A percentile compares a stretch with the other conserved stretches of the same genome.
phyloP scores from a whole-genome alignment of 116 monocot genomes.

The Phalaenopsis hybrid region DNA sequence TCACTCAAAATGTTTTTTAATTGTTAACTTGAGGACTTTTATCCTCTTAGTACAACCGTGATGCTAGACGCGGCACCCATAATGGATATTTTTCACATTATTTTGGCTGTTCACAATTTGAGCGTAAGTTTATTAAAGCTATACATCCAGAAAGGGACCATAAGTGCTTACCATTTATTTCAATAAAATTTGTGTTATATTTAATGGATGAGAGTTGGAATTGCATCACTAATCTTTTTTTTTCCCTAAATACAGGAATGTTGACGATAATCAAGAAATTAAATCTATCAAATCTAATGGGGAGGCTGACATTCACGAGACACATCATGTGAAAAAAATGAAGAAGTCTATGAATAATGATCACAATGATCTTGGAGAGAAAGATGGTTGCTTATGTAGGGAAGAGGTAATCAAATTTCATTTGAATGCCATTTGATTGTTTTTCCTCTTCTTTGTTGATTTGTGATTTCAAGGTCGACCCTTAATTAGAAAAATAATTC shows the following conservation, averaged over 20 bases:
- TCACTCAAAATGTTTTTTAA: background rate
- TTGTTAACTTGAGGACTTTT: background rate
- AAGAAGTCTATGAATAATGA: background rate
- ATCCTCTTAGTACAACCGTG: background rate
- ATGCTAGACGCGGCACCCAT: background rate
- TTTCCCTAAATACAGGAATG: background rate
- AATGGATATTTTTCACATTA: background rate
- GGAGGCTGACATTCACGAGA: background rate
- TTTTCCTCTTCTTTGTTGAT: background rate
- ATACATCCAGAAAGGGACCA: background rate
- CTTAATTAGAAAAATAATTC: background rate
- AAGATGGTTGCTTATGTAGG: background rate
- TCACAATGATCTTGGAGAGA: background rate
- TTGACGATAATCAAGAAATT: background rate
- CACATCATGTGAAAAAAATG: background rate
- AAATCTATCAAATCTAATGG: background rate
- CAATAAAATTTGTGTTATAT: background rate
- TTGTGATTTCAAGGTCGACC: background rate
- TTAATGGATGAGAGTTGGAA: background rate
- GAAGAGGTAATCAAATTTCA: constrained; percentile 8
- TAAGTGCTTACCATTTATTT: background rate
- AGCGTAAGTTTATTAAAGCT: background rate
- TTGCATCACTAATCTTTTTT: background rate
- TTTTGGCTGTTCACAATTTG: background rate
- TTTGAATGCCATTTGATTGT: background rate